phyloP scores from a whole-genome alignment of 1,139 yeast species.

The Suhomyces ambrosiae region DNA sequence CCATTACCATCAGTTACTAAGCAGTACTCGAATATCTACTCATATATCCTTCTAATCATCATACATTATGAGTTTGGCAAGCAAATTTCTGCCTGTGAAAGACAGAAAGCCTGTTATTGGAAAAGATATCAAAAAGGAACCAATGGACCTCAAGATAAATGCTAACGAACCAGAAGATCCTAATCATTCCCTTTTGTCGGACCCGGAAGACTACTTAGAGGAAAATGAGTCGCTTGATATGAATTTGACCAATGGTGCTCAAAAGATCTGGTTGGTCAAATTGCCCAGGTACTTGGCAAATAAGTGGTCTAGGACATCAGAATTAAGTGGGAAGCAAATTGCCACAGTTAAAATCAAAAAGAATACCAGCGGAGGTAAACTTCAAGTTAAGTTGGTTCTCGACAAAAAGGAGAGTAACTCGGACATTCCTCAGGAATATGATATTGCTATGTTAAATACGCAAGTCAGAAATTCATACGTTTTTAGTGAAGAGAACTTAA shows the following conservation, averaged over 20 bases:
- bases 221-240: slow-evolving; percentile 65
- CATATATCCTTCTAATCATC: slow-evolving; percentile 1
- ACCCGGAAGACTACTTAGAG: slow-evolving; percentile 52
- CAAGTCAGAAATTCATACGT: slow-evolving; percentile 83
- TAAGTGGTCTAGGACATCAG: slow-evolving; percentile 69
- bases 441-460: slow-evolving; percentile 72
- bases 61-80: slow-evolving; percentile 3
- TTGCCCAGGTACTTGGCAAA: slow-evolving; percentile 86
- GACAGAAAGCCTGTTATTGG: slow-evolving; percentile 1
- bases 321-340: slow-evolving; percentile 69
- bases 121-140: slow-evolving; percentile 4
- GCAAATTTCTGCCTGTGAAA: slow-evolving; percentile 9
- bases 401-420: slow-evolving; percentile 43
- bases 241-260: slow-evolving; percentile 53
- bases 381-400: slow-evolving; percentile 60
- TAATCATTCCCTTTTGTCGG: slow-evolving; percentile 38
- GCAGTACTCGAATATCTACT: not conserved
- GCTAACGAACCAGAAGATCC: slow-evolving; percentile 29
- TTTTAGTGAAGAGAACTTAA: slow-evolving; percentile 86
- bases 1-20: not conserved
- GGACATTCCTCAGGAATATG: slow-evolving; percentile 80
- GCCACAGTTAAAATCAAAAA: slow-evolving; percentile 79
- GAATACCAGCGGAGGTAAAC: slow-evolving; percentile 42
- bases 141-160: slow-evolving; percentile 14
- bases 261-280: slow-evolving; percentile 89